phyloP scores from a whole-genome alignment of 805 yeast species.

The Priceomyces carsonii region DNA sequence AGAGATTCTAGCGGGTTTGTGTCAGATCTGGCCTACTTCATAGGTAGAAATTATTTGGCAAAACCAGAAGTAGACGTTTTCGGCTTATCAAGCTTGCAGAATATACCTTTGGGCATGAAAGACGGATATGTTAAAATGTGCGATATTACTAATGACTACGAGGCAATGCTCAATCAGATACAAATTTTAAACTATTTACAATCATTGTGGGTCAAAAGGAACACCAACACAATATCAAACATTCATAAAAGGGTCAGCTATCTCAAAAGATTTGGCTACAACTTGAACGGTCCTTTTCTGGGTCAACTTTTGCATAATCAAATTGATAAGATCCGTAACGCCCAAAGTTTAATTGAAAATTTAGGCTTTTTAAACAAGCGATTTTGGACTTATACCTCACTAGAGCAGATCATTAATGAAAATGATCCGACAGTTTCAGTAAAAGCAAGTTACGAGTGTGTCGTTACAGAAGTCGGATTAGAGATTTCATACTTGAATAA shows the following conservation, averaged over 20 bases:
- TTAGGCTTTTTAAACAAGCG: conserved; percentile 16
- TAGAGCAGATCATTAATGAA: conserved; percentile 13
- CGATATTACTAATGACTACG: conserved; percentile 23
- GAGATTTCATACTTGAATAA: conserved; percentile 15
- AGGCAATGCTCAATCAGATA: conserved; percentile 34
- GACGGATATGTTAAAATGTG: conserved; percentile 29
- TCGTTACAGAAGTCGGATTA: conserved; percentile 35
- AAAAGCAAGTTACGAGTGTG: conserved; percentile 32
- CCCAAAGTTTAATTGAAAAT: conserved; percentile 13
- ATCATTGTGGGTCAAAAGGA: conserved; percentile 3
- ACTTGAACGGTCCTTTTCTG: conserved; percentile 31
- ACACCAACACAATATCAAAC: background rate
- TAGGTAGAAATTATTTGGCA: conserved; percentile 33
- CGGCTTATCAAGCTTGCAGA: conserved; percentile 11
- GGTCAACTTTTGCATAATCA: conserved; percentile 15
- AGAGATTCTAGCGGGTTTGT: conserved; percentile 37
- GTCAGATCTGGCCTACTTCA: conserved; percentile 31
- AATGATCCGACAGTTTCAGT: background rate
- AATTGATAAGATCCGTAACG: conserved; percentile 14
- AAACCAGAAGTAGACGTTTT: conserved; percentile 14
- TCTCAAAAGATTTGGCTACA: conserved; percentile 35
- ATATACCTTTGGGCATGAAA: conserved; percentile 26
- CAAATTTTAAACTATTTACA: conserved; percentile 36
- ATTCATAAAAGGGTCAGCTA: conserved; percentile 17
- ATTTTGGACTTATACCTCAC: conserved; percentile 25